Conservation (phyloP, 768 basidiomycete genomes). For the Candolleomyces eurysporus region DNA sequence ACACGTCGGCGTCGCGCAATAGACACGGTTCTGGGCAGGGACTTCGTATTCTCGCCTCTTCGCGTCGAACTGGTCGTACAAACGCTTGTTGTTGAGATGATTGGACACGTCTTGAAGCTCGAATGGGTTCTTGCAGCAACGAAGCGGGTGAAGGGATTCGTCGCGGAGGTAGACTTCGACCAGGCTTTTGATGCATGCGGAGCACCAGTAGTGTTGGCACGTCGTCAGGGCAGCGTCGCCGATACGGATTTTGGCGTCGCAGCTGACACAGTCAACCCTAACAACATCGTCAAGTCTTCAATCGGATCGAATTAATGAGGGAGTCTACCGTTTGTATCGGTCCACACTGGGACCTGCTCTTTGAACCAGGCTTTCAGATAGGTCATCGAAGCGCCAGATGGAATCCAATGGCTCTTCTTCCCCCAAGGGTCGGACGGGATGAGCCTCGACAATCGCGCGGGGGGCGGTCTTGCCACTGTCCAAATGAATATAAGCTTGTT, state of each 20-base stretch:
- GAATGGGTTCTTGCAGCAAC: constrained; percentile 19
- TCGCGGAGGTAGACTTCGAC: constrained; percentile 17
- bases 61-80: constrained; percentile 8
- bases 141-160: constrained; percentile 18
- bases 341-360: constrained; percentile 5
- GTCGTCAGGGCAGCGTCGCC: constrained; percentile 7
- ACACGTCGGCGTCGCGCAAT: constrained; percentile 16
- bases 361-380: neutral
- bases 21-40: constrained; percentile 15
- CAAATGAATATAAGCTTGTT: neutral
- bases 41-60: constrained; percentile 17
- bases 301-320: no score
- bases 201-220: constrained; percentile 19
- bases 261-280: constrained; percentile 17
- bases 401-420: neutral
- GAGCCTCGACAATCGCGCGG: neutral
- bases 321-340: constrained; percentile 1
- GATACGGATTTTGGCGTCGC: constrained; percentile 10
- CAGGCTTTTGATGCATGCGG: constrained; percentile 13
- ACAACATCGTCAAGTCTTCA: neutral
- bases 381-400: neutral
- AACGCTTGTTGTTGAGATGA: constrained; percentile 5
- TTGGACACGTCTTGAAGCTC: neutral
- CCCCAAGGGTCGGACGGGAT: neutral
- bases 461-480: neutral